A percentile compares a stretch with the other conserved stretches of the same genome.
These are phyloP conservation scores for Chlorella variabilis DNA, from an alignment of 163 green algal genomes.

Conservation along the genomic window DNA sequence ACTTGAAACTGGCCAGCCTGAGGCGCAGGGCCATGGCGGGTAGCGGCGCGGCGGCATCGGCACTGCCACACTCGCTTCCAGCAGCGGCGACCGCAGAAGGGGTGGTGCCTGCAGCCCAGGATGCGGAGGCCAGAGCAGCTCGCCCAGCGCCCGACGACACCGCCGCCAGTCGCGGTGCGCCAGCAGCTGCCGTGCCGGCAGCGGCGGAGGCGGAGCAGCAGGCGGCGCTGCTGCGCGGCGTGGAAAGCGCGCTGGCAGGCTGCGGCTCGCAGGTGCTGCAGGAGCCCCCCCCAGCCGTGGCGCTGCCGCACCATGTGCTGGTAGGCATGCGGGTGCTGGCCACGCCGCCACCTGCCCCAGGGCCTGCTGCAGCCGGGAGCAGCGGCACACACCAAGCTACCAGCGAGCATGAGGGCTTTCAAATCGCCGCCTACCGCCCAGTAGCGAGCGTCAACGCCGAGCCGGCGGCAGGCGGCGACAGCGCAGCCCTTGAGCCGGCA, in stretches of 20 bases:
- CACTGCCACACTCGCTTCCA: background rate
- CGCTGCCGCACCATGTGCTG: slow-evolving; percentile 10
- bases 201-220: background rate
- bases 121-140: background rate
- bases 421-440: slow-evolving; percentile 8
- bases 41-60: background rate
- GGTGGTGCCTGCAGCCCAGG: background rate
- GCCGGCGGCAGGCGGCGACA: background rate
- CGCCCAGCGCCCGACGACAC: background rate
- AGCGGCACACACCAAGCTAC: no score
- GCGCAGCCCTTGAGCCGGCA: background rate
- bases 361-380: background rate
- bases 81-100: background rate
- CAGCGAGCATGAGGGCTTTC: background rate
- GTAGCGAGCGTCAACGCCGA: background rate
- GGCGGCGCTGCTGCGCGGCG: background rate
- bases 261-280: background rate
- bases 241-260: slow-evolving; percentile 25
- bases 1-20: slow-evolving; percentile 30
- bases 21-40: background rate
- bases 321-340: slow-evolving; percentile 13
- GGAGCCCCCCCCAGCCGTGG: background rate
- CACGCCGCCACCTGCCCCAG: background rate
- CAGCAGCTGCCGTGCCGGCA: background rate
- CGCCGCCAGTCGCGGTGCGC: background rate